phyloP scores from a whole-genome alignment of 2,329 filamentous ascomycete genomes.

The Penicillium glabrum region DNA sequence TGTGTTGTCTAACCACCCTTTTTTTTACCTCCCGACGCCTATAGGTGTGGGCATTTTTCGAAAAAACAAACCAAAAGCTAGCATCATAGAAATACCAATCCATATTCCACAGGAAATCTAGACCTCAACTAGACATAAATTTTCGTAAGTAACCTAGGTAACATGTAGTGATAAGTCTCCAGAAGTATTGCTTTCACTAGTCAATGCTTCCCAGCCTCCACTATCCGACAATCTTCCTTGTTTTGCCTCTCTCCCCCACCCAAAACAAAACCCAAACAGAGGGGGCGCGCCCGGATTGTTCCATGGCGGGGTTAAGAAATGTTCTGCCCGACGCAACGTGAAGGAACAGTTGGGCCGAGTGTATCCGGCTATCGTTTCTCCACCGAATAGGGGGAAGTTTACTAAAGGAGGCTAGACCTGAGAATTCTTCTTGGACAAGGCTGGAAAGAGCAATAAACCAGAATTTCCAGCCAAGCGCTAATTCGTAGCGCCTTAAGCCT shows the following conservation, averaged over 20 bases:
- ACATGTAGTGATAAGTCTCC: not conserved
- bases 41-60: not conserved
- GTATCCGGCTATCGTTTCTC: constrained; percentile 12
- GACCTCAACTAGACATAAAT: not conserved
- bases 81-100: constrained; percentile 24
- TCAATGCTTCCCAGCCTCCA: not conserved
- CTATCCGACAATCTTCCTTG: not conserved
- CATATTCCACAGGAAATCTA: not conserved
- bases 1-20: not conserved
- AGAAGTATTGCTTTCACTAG: not conserved
- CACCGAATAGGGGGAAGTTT: not conserved
- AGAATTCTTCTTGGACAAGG: not conserved
- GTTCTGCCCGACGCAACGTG: constrained; percentile 5
- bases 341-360: constrained; percentile 11
- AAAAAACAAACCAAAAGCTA: constrained; percentile 20
- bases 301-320: constrained; percentile 16
- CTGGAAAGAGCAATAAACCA: not conserved
- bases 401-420: not conserved
- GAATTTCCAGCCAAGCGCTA: not conserved
- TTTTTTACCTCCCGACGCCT: constrained; percentile 3
- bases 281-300: constrained; percentile 13
- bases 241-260: not conserved
- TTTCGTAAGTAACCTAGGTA: not conserved
- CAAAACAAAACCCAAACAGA: constrained; percentile 1
- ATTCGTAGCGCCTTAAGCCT: not conserved